Evolutionary conservation across 2,329 filamentous ascomycete species (phyloP).

Genomic region (Paramyrothecium sp.): DNA sequence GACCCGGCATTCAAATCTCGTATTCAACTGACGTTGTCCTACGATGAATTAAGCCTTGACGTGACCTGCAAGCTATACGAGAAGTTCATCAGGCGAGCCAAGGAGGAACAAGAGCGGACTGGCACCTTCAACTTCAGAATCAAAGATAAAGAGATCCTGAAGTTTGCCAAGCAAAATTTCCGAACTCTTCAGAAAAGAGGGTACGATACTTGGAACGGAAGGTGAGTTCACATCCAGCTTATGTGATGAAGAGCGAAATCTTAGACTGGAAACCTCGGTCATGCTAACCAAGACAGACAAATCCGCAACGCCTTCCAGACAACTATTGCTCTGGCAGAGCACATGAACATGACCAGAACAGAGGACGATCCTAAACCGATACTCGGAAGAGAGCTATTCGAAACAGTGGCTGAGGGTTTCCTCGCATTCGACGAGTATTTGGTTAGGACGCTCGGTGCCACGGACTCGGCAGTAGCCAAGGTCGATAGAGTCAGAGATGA

Average conservation of each 20-base stretch:
- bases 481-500: constrained; percentile 3
- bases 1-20: constrained; percentile 7
- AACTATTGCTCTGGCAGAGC: constrained; percentile 14
- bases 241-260: too few relatives aligned
- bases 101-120: constrained; percentile 2
- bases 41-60: not conserved
- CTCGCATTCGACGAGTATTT: constrained; percentile 10
- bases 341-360: not conserved
- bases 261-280: not conserved
- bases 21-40: constrained; percentile 5
- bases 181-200: constrained; percentile 1
- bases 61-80: constrained; percentile 7
- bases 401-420: constrained; percentile 6
- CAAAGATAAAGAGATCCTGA: constrained; percentile 4
- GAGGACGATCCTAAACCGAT: constrained; percentile 1
- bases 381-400: constrained; percentile 6
- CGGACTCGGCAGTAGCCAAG: constrained; percentile 1
- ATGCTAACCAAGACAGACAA: constrained; percentile 9
- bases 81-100: constrained; percentile 6
- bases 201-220: constrained; percentile 15
- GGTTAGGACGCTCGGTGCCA: not conserved
- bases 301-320: constrained; percentile 22
- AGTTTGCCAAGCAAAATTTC: constrained; percentile 5
- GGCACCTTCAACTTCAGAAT: not conserved
- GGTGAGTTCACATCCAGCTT: constrained; percentile 1